phyloP scores from a whole-genome alignment of 2,329 filamentous ascomycete genomes.

The Diplodia sapinea region DNA sequence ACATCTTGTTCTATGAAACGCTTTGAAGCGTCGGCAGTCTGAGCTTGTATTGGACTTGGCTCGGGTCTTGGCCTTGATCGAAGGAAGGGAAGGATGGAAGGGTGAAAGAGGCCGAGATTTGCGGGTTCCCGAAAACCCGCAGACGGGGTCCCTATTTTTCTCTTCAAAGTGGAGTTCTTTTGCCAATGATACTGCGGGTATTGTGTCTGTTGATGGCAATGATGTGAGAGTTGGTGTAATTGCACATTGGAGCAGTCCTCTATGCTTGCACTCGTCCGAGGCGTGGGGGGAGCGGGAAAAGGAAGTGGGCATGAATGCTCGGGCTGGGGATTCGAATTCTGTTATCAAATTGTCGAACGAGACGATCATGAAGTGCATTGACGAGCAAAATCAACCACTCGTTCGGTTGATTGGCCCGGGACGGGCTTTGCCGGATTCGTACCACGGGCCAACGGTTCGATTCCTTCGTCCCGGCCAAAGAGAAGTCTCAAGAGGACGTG shows the following conservation, averaged over 20 bases:
- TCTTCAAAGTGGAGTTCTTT: not conserved
- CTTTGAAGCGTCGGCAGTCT: slow-evolving; percentile 6
- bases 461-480: not conserved
- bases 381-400: not conserved
- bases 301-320: not conserved
- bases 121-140: not conserved
- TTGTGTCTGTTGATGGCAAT: not conserved
- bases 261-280: not conserved
- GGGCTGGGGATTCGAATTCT: slow-evolving; percentile 3
- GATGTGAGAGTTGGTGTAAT: not conserved
- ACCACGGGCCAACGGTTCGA: slow-evolving; percentile 6
- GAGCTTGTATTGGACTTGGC: slow-evolving; percentile 16
- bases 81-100: not conserved
- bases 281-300: not conserved
- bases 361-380: not conserved
- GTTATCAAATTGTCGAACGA: slow-evolving; percentile 6
- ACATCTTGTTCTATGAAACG: not conserved
- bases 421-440: not conserved
- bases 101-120: not conserved
- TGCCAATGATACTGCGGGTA: not conserved
- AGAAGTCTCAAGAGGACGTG: not conserved
- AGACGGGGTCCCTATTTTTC: not conserved
- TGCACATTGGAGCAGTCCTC: not conserved
- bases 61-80: not conserved
- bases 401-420: slow-evolving; percentile 10